Conservation (phyloP, 1,284 basidiomycete genomes). For the Naganishia liquefaciens region DNA sequence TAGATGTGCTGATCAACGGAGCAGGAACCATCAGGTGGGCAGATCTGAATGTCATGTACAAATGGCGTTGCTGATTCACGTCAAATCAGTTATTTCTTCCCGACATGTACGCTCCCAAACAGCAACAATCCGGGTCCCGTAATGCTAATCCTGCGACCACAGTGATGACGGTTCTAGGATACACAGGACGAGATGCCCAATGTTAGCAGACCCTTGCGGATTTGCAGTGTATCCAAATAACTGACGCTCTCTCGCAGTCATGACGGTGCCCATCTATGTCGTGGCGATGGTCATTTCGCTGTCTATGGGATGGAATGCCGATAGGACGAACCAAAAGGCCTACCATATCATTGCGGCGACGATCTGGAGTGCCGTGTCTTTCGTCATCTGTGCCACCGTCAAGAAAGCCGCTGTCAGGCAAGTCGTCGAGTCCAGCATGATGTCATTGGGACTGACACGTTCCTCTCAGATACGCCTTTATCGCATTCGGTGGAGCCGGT, state of each 20-base stretch:
- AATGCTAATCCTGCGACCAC: background rate
- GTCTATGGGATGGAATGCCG: conserved; percentile 46
- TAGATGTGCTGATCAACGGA: conserved; percentile 46
- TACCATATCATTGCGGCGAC: conserved; percentile 45
- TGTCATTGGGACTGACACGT: too few relatives aligned
- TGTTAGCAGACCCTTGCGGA: conserved; percentile 39
- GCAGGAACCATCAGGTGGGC: conserved; percentile 47
- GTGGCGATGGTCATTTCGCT: conserved; percentile 51
- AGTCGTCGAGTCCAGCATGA: background rate
- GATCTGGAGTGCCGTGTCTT: conserved; percentile 40
- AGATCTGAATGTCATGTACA: too few relatives aligned
- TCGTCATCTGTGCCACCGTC: conserved; percentile 48
- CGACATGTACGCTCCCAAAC: conserved; percentile 42
- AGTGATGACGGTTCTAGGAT: conserved; percentile 40
- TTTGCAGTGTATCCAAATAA: too few relatives aligned
- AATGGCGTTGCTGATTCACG: too few relatives aligned
- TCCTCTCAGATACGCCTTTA: conserved; percentile 48
- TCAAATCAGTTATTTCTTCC: conserved; percentile 49
- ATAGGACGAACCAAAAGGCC: conserved; percentile 49
- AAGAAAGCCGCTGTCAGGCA: conserved; percentile 40
- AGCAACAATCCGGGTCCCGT: background rate
- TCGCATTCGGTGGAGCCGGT: conserved; percentile 52
- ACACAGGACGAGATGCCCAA: conserved; percentile 47
- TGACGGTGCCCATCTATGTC: conserved; percentile 55
- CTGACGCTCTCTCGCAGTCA: conserved; percentile 36